Conservation (phyloP, 345 rosid genomes). For the Eucalyptus caleyi region DNA sequence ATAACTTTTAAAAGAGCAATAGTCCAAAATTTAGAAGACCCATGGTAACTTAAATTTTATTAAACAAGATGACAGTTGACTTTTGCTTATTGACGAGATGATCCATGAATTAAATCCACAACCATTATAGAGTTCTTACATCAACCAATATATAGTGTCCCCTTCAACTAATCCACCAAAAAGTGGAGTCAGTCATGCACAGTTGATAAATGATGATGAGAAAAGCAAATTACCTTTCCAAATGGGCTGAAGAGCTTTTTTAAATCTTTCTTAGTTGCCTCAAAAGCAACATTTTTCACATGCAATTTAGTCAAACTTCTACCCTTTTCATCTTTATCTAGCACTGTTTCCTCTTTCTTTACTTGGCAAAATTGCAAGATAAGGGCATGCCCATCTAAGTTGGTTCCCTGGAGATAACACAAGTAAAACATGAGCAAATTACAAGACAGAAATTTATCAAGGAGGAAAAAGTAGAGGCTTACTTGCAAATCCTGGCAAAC, state of each 20-base stretch:
- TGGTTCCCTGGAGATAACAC: slow-evolving; percentile 46
- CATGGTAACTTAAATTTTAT: neutral
- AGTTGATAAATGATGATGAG: neutral
- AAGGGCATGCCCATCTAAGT: slow-evolving; percentile 87
- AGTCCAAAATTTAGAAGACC: neutral
- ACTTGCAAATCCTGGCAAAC: slow-evolving; percentile 70
- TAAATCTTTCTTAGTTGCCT: neutral
- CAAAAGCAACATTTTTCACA: neutral
- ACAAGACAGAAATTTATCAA: neutral
- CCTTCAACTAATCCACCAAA: neutral
- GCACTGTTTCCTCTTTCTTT: neutral
- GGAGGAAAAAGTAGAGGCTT: neutral
- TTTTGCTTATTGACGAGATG: neutral
- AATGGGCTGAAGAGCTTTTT: neutral
- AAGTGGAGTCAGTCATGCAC: neutral
- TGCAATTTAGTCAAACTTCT: neutral
- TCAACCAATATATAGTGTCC: neutral
- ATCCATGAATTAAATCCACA: neutral
- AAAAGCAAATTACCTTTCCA: slow-evolving; percentile 34
- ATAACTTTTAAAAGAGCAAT: neutral
- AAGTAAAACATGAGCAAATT: neutral
- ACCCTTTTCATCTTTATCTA: neutral
- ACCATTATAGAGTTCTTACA: neutral
- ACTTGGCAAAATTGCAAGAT: slow-evolving; percentile 43
- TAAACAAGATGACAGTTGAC: neutral